Evolutionary conservation across 176 grass and related monocot species (phyloP).

Genomic region (Lolium multiflorum): DNA sequence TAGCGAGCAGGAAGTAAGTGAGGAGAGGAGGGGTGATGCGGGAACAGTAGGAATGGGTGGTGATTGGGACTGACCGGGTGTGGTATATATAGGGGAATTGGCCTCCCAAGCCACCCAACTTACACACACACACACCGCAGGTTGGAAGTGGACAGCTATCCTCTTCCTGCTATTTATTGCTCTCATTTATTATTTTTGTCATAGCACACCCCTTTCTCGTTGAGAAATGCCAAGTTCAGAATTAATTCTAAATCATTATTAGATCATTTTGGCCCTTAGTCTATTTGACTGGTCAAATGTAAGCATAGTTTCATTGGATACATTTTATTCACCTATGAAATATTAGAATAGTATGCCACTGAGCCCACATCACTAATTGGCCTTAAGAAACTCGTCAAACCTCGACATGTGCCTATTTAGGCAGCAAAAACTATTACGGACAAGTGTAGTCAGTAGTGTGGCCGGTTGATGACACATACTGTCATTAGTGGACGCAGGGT

Average conservation of each 20-base stretch:
- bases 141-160: not conserved
- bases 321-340: not conserved
- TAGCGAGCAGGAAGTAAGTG: not conserved
- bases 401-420: too few relatives aligned
- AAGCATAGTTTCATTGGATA: not conserved
- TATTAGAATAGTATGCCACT: not conserved
- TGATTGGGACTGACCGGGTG: not conserved
- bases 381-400: too few relatives aligned
- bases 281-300: not conserved
- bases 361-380: too few relatives aligned
- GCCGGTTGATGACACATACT: too few relatives aligned
- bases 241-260: not conserved
- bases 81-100: conserved; percentile 1
- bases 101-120: not conserved
- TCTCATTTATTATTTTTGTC: not conserved
- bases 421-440: too few relatives aligned
- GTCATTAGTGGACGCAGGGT: too few relatives aligned
- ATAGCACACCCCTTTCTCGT: not conserved
- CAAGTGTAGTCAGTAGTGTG: too few relatives aligned
- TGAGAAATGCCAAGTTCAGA: not conserved
- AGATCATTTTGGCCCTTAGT: not conserved
- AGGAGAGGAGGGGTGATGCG: not conserved
- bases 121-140: not conserved
- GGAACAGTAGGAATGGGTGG: not conserved
- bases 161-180: not conserved